Evolutionary conservation across 441 rosid genomes (phyloP).

Genomic region (Populus trichocarpa): DNA sequence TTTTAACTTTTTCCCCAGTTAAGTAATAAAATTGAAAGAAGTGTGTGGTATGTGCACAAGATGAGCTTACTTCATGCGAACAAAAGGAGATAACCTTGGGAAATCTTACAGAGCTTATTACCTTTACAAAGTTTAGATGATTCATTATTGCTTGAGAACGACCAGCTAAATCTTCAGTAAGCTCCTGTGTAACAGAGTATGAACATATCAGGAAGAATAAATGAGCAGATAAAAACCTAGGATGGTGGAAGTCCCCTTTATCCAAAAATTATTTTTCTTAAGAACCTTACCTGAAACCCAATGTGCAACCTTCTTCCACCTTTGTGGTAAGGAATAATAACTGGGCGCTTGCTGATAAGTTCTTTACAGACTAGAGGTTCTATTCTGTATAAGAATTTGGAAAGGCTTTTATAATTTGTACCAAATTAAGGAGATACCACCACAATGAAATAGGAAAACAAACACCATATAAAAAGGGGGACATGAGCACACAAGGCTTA

Average conservation of each 20-base stretch:
- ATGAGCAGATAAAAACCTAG: conserved; percentile 6
- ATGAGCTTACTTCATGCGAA: neutral
- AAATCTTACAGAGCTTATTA: conserved; percentile 7
- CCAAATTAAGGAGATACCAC: neutral
- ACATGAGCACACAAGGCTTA: neutral
- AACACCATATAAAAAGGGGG: neutral
- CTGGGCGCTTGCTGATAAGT: conserved; percentile 61
- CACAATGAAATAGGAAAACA: neutral
- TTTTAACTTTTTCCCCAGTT: neutral
- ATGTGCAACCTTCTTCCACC: conserved; percentile 98
- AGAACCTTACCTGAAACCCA: conserved; percentile 67
- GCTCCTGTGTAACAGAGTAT: conserved; percentile 49
- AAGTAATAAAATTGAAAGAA: neutral
- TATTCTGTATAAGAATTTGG: conserved; percentile 44
- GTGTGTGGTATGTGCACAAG: neutral
- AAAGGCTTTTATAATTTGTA: conserved; percentile 10
- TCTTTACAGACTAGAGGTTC: conserved; percentile 98
- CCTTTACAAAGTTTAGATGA: conserved; percentile 58
- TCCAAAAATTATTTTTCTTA: neutral
- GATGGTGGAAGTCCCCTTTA: neutral
- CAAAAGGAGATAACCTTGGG: neutral
- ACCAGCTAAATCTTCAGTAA: conserved; percentile 71
- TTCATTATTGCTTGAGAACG: conserved; percentile 68
- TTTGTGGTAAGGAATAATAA: conserved; percentile 90
- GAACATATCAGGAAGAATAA: conserved; percentile 6